phyloP scores from a whole-genome alignment of 2,329 filamentous ascomycete genomes.

The Colletotrichum filicis region DNA sequence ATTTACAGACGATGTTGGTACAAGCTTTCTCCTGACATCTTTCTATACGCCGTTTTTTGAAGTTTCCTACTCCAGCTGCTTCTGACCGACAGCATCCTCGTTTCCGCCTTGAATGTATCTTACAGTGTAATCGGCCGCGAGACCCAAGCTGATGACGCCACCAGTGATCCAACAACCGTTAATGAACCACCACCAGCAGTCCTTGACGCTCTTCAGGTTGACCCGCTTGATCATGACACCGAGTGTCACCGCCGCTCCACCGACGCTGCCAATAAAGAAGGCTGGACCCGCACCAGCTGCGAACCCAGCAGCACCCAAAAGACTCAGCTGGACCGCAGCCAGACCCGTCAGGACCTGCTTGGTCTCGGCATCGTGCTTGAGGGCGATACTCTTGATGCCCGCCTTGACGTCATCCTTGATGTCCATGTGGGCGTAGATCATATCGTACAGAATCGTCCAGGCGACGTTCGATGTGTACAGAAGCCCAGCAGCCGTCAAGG shows the following conservation, averaged over 20 bases:
- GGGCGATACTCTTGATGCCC: constrained; percentile 88
- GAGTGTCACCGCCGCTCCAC: constrained; percentile 69
- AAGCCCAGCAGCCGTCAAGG: constrained; percentile 72
- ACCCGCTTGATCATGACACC: constrained; percentile 76
- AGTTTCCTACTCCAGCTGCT: neutral
- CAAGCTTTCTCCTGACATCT: neutral
- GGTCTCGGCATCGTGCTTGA: constrained; percentile 81
- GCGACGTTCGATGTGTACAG: constrained; percentile 83
- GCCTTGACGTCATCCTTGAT: constrained; percentile 86
- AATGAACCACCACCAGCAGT: constrained; percentile 83
- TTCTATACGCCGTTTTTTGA: neutral
- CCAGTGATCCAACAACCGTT: constrained; percentile 78
- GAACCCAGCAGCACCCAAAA: constrained; percentile 77
- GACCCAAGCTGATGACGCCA: constrained; percentile 67
- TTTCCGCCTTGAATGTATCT: constrained; percentile 53
- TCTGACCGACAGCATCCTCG: constrained; percentile 29
- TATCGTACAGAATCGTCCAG: constrained; percentile 91
- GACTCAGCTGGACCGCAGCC: constrained; percentile 73
- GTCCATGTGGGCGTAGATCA: constrained; percentile 95
- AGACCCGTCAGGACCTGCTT: constrained; percentile 80
- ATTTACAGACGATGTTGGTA: constrained; percentile 33
- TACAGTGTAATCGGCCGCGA: constrained; percentile 69
- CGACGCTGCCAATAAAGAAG: constrained; percentile 75
- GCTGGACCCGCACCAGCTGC: constrained; percentile 75
- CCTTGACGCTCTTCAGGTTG: constrained; percentile 71